Evolutionary conservation across 2,329 filamentous ascomycete genomes (phyloP), one percentile per base, ranked within the genome.

Genomic region (Erysiphe pulchra): DNA sequence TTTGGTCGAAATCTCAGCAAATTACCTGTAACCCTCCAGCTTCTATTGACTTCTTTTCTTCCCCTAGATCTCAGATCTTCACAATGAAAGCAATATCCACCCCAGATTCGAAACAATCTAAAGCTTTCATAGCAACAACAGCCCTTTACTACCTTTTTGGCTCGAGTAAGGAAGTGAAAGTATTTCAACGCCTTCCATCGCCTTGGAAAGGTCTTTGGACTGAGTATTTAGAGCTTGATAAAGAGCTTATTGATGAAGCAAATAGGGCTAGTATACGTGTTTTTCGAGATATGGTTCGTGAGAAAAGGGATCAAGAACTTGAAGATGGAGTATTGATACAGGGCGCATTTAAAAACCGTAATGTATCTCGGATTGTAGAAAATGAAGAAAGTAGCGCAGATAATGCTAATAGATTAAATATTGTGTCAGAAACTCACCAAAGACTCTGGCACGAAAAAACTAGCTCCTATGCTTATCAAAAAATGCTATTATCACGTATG

Each of bases 191-290:
- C 44, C 65, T 98, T 14, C 83, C 86, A 4, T 67, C 77, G 0
- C 68, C 73, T 1, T 98, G 84, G 80, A 76, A 82, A 57, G 81
- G 92, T 51, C 64, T 94, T 1, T 94, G 86, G 76, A 69, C 71
- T 10, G 85, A 95, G 56, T 71, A 93, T 48, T 67, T 75, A 0
- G 73, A 77, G 44, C 62, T 69, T 17, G 80, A 77, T 54, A 87
- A 84, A 58, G 71, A 70, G 39, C 68, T 79, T 45, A 63, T 73
- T 4, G 81, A 92, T 56, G 66, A 75, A 20, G 62, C 67, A 31
- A 85, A 94, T 56, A 77, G 84, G 49, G 63, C 66, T 5, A 68
- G 68, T 0, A 65, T 94, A 38, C 77, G 73, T 47, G 67, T 71
- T 16, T 63, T 94, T 45, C 77, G 80, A 30, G 62, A 67, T n/a